phyloP scores from a whole-genome alignment of 805 yeast species.

The Metschnikowia picachoensis region DNA sequence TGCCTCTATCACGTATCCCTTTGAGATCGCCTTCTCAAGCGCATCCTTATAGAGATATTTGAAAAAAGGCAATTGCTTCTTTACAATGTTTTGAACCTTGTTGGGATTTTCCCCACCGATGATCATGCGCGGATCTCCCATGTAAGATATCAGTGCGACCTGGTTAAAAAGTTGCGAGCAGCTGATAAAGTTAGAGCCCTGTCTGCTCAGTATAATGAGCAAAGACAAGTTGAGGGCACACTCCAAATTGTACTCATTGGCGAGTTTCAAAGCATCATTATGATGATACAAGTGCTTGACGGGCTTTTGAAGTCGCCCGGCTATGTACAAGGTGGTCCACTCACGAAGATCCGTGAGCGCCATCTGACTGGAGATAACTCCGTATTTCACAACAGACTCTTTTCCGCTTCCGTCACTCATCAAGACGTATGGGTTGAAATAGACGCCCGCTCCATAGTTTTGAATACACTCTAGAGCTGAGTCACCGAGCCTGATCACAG shows the following conservation, averaged over 20 bases:
- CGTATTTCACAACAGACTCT: constrained; percentile 64
- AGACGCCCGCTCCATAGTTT: constrained; percentile 81
- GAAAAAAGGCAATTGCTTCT: constrained; percentile 68
- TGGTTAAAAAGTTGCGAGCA: constrained; percentile 53
- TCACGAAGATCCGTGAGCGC: constrained; percentile 67
- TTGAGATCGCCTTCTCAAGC: constrained; percentile 19
- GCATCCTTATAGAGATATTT: constrained; percentile 71
- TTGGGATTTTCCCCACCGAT: constrained; percentile 90
- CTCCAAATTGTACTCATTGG: constrained; percentile 72
- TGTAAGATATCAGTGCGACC: constrained; percentile 76
- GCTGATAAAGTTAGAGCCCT: constrained; percentile 18
- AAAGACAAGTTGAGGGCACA: constrained; percentile 73
- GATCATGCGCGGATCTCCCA: constrained; percentile 85
- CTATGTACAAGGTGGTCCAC: constrained; percentile 83
- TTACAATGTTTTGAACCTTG: constrained; percentile 81
- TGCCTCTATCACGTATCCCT: neutral
- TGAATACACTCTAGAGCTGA: constrained; percentile 48
- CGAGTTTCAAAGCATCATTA: constrained; percentile 51
- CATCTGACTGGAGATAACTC: constrained; percentile 65
- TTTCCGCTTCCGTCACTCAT: constrained; percentile 42
- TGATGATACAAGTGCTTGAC: constrained; percentile 65
- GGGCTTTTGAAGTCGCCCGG: constrained; percentile 94
- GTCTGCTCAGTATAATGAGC: constrained; percentile 54
- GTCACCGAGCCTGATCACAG: constrained; percentile 43
- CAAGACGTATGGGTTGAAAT: constrained; percentile 85